phyloP scores from a whole-genome alignment of 345 rosid species.

The Linum lewisii region DNA sequence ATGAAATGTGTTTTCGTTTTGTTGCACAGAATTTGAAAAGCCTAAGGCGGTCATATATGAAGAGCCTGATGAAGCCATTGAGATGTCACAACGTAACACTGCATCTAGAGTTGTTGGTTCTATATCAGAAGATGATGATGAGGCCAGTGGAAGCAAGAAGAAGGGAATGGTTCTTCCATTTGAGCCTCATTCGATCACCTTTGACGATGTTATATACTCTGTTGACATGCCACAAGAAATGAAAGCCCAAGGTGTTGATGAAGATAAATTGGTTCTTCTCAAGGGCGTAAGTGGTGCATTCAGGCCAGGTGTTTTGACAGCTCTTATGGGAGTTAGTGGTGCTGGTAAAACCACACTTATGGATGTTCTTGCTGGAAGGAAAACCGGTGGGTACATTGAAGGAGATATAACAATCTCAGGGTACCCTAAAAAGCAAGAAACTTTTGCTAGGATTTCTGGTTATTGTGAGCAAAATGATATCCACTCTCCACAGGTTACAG shows the following conservation, averaged over 20 bases:
- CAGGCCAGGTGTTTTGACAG: neutral
- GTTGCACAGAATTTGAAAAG: no score
- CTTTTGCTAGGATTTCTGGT: no score
- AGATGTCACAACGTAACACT: neutral
- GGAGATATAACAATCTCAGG: neutral
- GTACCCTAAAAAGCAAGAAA: neutral
- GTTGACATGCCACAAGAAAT: slow-evolving; percentile 2
- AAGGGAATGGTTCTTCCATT: neutral
- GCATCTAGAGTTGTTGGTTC: neutral
- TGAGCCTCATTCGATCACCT: neutral
- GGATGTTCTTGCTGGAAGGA: no score
- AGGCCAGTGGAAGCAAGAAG: neutral
- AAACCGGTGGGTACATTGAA: neutral
- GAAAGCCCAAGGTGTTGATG: neutral
- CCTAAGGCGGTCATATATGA: no score
- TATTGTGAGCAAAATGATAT: no score
- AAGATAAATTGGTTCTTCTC: slow-evolving; percentile 1
- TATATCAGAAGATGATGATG: neutral
- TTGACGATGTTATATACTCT: neutral
- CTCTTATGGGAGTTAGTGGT: neutral
- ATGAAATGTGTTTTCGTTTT: neutral
- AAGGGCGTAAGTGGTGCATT: neutral
- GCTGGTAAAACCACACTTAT: no score
- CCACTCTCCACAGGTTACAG: no score
- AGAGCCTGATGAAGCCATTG: no score